Evolutionary conservation across 2,329 filamentous ascomycete genomes (phyloP).

Genomic region (Xylaria sp.): DNA sequence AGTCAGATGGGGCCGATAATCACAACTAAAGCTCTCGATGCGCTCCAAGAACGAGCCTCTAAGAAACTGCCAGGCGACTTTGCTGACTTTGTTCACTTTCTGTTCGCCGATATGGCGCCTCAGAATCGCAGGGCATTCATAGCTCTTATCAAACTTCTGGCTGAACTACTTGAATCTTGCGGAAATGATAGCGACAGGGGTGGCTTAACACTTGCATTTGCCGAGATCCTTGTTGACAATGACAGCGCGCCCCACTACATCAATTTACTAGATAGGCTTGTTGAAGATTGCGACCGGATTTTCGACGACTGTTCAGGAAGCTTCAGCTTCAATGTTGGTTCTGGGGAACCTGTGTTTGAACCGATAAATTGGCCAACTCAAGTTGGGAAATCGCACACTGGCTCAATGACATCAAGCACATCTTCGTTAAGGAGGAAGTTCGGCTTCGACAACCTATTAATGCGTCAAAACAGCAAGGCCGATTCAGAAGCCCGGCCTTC

Average conservation of each 20-base stretch:
- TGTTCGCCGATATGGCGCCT: conserved; percentile 73
- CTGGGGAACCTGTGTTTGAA: conserved; percentile 63
- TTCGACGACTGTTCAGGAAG: conserved; percentile 70
- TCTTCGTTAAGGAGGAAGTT: conserved; percentile 88
- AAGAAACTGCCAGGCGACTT: conserved; percentile 78
- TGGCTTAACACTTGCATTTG: conserved; percentile 86
- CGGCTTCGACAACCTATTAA: conserved; percentile 78
- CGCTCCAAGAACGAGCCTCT: conserved; percentile 75
- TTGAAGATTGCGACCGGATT: conserved; percentile 89
- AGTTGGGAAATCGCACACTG: conserved; percentile 69
- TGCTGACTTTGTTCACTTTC: conserved; percentile 72
- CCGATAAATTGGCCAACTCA: conserved; percentile 69
- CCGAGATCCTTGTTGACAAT: conserved; percentile 83
- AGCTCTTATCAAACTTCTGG: conserved; percentile 83
- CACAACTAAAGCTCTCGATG: conserved; percentile 73
- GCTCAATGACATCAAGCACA: conserved; percentile 84
- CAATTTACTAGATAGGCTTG: conserved; percentile 85
- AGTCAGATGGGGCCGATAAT: conserved; percentile 89
- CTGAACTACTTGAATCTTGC: conserved; percentile 88
- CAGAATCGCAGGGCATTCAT: conserved; percentile 82
- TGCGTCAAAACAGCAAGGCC: conserved; percentile 83
- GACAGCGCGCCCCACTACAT: conserved; percentile 84
- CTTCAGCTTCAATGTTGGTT: conserved; percentile 49
- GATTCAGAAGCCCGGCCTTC: conserved; percentile 76
- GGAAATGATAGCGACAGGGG: conserved; percentile 91